Evolutionary conservation across 495 filamentous ascomycete genomes (phyloP), one percentile per base, ranked within the genome.

Genomic region (Neurospora tetraspora): DNA sequence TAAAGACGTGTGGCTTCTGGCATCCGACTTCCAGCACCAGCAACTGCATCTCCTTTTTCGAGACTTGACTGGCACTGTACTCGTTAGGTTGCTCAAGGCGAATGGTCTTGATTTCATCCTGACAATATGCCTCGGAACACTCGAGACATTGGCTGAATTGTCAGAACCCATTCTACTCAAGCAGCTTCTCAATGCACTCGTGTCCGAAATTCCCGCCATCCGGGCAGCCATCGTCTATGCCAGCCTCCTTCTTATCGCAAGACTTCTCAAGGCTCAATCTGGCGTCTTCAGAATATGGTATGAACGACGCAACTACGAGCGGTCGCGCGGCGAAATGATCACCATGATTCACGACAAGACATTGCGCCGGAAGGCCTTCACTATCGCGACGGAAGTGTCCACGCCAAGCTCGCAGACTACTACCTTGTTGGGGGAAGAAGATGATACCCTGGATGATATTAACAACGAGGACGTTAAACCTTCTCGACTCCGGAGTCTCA

Each of bases 271-370:
- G 42, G 82, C 85, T 1, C 93, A 96, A 71, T 88, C 88, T 0
- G 86, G 85, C 11, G 89, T 94, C 0, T 87, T 95, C 73, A 88
- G 79, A 68, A 80, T 94, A 0, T 95, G 93, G 92, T 94, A 89
- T 76, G 86, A 87, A 70, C 86, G 93, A 69, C 86, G 93, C 43
- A 73, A 70, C 72, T 96, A 95, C 75, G 93, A 96, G 76, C 84
- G 93, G 69, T 92, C 91, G 6, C 83, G 93, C 59, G 93, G 93
- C 10, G 93, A 94, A 78, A 89, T 95, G 89, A 90, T 96, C 69
- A 95, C 92, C 71, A 94, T 93, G 88, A 84, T 96, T 36, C 94
- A 94, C 72, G 92, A 94, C 77, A 96, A 96, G 81, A 93, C 92
- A 0, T 80, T 96, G 10, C 87, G 88, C 6, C 83, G 93, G 39